These are phyloP conservation scores for Puya raimondii DNA, from an alignment of 176 grass and related monocot genomes.

Conservation along the genomic window DNA sequence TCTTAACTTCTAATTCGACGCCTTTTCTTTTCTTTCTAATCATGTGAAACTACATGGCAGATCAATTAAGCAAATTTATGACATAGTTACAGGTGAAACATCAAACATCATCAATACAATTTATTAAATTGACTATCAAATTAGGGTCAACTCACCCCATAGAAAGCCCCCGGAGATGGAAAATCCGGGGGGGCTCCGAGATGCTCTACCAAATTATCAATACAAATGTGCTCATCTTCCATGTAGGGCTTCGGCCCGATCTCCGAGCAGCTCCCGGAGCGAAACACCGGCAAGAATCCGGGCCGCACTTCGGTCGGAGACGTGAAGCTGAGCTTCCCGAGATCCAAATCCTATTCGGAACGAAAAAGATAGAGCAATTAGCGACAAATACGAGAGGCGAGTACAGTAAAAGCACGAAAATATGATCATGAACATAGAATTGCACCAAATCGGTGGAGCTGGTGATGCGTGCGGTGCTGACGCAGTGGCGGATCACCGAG, in stretches of 20 bases:
- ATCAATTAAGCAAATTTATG: neutral
- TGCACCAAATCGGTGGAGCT: conserved; percentile 53
- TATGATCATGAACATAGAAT: neutral
- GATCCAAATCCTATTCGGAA: conserved; percentile 47
- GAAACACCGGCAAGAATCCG: conserved; percentile 60
- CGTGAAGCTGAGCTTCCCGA: conserved; percentile 49
- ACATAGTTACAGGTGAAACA: neutral
- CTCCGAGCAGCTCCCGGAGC: conserved; percentile 71
- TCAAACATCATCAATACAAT: neutral
- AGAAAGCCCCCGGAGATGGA: conserved; percentile 74
- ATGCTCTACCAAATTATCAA: conserved; percentile 69
- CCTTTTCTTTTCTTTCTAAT: neutral
- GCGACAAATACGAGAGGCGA: neutral
- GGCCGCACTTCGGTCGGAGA: conserved; percentile 46
- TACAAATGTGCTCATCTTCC: conserved; percentile 88
- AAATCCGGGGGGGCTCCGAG: conserved; percentile 30
- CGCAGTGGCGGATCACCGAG: conserved; percentile 57
- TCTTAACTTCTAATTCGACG: neutral
- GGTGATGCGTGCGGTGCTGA: conserved; percentile 49
- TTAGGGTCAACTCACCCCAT: conserved; percentile 53
- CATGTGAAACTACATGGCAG: neutral
- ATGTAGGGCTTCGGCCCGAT: conserved; percentile 67
- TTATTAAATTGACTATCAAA: neutral
- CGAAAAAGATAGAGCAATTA: neutral
- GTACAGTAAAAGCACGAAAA: neutral